Base-by-base conservation (phyloP, 345 rosid genomes). In the Euphorbia lathyris region DNA sequence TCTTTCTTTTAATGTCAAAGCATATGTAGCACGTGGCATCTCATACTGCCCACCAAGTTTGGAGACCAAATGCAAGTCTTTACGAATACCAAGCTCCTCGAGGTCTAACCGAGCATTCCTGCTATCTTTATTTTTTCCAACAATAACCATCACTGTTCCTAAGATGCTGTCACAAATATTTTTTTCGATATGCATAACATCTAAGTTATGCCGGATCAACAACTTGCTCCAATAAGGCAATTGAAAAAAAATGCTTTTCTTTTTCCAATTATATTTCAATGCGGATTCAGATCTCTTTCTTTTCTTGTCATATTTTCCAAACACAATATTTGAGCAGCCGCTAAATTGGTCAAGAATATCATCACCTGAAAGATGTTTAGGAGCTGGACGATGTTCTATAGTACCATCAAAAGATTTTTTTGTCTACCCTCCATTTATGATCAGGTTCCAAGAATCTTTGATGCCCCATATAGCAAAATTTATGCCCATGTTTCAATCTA, bases 401-500 rank as follows among this genome's bases (percentile, higher is more conserved):
- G 9, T 17, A 29, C 58, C 45, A 50, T 66, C 56, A 17, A 66
- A 66, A 16, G 42, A 47, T 10, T 26, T 32, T n/a, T 16, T 3
- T 45, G 17, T 65, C 38, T 2, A 16, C 6, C 30, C 68, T 65
- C 68, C 25, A 47, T 19, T 4, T 45, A 45, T 48, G 53, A 14
- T 29, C 29, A 43, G 4, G 10, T 20, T 25, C 23, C 9, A 65
- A 26, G 36, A 43, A 45, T 9, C 38, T 43, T 1, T 2, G 16
- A 66, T 66, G 69, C 0, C 38, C 58, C 27, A 66, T 65, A 26
- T 66, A 29, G 17, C 58, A 66, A 47, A 23, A 45, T 26, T 48
- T 27, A 48, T 7, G 38, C 27, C 43, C 34, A 11, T 66, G 22
- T 1, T 12, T 9, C 14, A 66, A 48, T 19, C 36, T 9, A 0